Base-by-base conservation (phyloP, 768 basidiomycete genomes). In the Cystobasidium ongulense region DNA sequence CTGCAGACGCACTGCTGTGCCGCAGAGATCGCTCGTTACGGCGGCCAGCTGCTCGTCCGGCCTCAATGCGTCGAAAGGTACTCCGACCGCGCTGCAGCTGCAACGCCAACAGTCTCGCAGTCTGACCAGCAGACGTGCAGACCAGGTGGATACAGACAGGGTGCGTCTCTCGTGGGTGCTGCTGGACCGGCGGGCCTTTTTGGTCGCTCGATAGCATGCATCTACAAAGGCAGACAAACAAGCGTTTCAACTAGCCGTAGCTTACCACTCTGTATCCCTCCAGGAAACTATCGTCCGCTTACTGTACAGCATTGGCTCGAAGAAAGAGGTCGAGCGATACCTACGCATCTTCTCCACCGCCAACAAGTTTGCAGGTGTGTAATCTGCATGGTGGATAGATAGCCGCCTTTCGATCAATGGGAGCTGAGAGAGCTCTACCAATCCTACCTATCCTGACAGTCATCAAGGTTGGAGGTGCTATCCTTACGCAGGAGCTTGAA, bases 261-360 rank as follows among this genome's bases (percentile, higher is more conserved):
- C 63, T 46, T 35, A 25, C 17, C 36, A 64, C 57, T 68, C n/a
- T n/a, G n/a, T n/a, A 10, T 31, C 35, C 43, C n/a, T n/a, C 27
- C 39, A 72, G 94, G 96, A 99, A 80, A 98, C 95, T 1, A 98
- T 99, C 78, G 93, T 92, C 65, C 89, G 96, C 57, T 85, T 99
- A 15, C 86, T 99, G 43, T 97, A 98, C 83, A 97, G 95, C 25
- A 89, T 99, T 76, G 96, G 95, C 64, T 91, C 91, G 35, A 93
- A 96, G 80, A 90, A 92, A 76, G 96, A 99, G 81, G 96, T 99
- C 77, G 94, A 97, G 80, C 89, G 96, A 75, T 94, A 99, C 84
- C 88, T 99, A 35, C 90, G 95, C 62, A 99, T 99, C 80, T 99
- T 99, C 81, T 92, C 92, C 11, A 89, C 91, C 21, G 79, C 79